phyloP scores from a whole-genome alignment of 202 grass and related monocot genomes.

The Hordeum pubiflorum region DNA sequence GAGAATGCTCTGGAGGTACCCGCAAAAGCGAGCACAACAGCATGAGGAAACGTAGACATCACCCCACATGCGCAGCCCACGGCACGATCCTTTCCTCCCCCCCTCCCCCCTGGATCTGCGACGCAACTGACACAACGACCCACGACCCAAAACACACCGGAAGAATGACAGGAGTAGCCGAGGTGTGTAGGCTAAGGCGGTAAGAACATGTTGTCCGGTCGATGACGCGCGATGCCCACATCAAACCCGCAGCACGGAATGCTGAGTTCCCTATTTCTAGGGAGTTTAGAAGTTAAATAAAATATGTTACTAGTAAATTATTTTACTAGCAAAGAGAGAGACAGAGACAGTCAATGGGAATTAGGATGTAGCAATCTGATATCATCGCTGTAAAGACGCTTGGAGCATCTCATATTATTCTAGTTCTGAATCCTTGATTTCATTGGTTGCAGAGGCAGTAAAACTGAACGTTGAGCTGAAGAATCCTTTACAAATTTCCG shows the following conservation, averaged over 20 bases:
- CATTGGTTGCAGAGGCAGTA: slow-evolving; percentile 76
- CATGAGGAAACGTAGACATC: not conserved
- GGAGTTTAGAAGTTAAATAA: not conserved
- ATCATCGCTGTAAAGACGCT: slow-evolving; percentile 6
- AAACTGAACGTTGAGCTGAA: slow-evolving; percentile 80
- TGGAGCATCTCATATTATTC: slow-evolving; percentile 17
- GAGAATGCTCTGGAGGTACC: not conserved
- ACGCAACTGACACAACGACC: not conserved
- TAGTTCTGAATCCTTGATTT: slow-evolving; percentile 22
- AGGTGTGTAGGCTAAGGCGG: not conserved
- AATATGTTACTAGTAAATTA: not conserved
- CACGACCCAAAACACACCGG: not conserved
- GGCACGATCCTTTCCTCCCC: not conserved
- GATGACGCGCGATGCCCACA: not conserved
- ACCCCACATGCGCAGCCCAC: not conserved
- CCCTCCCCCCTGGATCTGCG: not conserved
- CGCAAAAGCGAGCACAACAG: not conserved
- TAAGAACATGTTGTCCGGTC: not conserved
- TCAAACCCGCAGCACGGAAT: not conserved
- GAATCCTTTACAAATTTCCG: slow-evolving; percentile 90
- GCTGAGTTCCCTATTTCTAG: not conserved
- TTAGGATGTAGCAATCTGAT: slow-evolving; percentile 10
- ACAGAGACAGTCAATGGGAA: not conserved
- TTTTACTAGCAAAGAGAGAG: not conserved
- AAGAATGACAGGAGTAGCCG: not conserved